phyloP scores from a whole-genome alignment of 371 early-diverging fungal genomes.

The Basidiobolus meristosporus region DNA sequence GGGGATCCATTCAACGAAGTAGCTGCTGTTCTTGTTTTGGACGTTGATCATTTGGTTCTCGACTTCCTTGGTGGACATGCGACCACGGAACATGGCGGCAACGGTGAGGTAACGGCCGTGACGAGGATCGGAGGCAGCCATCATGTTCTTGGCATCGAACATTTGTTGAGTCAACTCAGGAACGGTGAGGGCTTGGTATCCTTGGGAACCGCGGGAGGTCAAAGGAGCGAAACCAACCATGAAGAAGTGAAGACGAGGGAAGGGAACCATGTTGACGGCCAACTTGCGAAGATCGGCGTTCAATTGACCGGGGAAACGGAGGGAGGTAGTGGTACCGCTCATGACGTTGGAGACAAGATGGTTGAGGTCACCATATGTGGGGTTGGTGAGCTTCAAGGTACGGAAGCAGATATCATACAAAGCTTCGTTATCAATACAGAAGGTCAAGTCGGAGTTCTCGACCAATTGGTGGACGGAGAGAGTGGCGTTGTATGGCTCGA shows the following conservation, averaged over 20 bases:
- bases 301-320: slow-evolving; percentile 98
- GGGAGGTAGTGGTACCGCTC: slow-evolving; percentile 93
- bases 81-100: slow-evolving; percentile 97
- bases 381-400: slow-evolving; percentile 75
- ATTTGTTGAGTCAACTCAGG: slow-evolving; percentile 94
- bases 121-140: slow-evolving; percentile 96
- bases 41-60: slow-evolving; percentile 98
- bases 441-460: slow-evolving; percentile 92
- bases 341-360: slow-evolving; percentile 82
- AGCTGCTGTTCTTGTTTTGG: slow-evolving; percentile 86
- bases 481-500: slow-evolving; percentile 97
- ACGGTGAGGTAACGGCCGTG: slow-evolving; percentile 97
- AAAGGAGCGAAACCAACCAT: slow-evolving; percentile 98
- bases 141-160: slow-evolving; percentile 98
- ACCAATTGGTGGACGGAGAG: slow-evolving; percentile 91
- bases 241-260: slow-evolving; percentile 99
- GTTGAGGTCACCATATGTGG: slow-evolving; percentile 80
- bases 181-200: slow-evolving; percentile 81
- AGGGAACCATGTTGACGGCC: slow-evolving; percentile 95
- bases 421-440: slow-evolving; percentile 89
- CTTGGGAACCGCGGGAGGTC: slow-evolving; percentile 71
- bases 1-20: slow-evolving; percentile 99
- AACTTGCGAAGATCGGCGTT: slow-evolving; percentile 96
- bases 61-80: slow-evolving; percentile 96
- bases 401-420: slow-evolving; percentile 91